Base-by-base conservation (phyloP, 208 protist species). In the Crithidia thermophila region DNA sequence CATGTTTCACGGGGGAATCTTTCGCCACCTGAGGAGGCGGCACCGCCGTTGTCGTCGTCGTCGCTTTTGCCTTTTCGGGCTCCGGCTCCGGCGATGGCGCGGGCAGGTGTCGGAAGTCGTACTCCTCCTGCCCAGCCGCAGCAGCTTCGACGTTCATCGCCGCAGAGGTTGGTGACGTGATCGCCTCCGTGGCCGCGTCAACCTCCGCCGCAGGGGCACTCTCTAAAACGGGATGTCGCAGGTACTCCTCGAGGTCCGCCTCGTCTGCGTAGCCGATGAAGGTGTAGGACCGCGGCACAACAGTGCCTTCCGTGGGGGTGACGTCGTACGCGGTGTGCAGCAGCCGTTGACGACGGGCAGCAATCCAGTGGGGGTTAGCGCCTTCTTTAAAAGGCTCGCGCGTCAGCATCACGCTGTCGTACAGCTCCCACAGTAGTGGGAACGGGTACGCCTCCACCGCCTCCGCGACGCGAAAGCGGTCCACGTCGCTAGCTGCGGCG, bases 361-460 rank as follows among this genome's bases (percentile, higher is more conserved):
- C 59, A 5, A 62, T 30, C 23, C 59, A 46, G 51, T 49, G 18
- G 9, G 42, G 31, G 25, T 67, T 67, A 7, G 37, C 56, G 11
- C 16, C 59, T 10, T 55, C 18, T 20, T 18, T 40, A 27, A 50
- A 59, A 5, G 39, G 45, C 3, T 57, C 36, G 4, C 28, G 46
- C 4, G 53, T 30, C 31, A 60, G 7, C 33, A 72, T 64, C 14
- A 78, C 39, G 6, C 25, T 27, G 39, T 75, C 58, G 47, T 84
- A 73, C 27, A 84, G 33, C 37, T 59, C 57, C 79, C 73, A 76
- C 36, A 84, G 34, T 18, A 67, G 56, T 6, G 75, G 64, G 42
- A 75, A 84, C 25, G 57, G 9, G 60, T 75, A 57, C 28, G 62
- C 46, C 34, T 62, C 42, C n/a, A 80, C 39, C 30, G 30, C 49